These are phyloP conservation scores for Aspergillus calidoustus DNA, from an alignment of 2,329 filamentous ascomycete species.

Conservation along the genomic window DNA sequence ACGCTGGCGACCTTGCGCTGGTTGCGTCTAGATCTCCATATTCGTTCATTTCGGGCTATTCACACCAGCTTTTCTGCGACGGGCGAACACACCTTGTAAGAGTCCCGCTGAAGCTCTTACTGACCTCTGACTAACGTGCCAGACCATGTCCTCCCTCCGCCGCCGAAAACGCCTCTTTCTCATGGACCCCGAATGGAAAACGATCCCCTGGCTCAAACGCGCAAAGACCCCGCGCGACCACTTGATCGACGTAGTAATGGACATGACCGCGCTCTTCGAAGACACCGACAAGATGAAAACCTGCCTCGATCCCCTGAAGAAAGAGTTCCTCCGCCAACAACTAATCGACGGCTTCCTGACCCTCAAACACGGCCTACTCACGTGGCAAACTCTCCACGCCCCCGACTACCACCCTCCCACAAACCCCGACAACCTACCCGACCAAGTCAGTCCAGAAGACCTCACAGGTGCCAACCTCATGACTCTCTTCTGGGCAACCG, in stretches of 20 bases:
- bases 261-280: slow-evolving; percentile 9
- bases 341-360: neutral
- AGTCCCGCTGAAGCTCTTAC: neutral
- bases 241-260: slow-evolving; percentile 10
- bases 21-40: slow-evolving; percentile 5
- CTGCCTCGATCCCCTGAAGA: neutral
- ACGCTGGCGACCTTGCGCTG: slow-evolving; percentile 9
- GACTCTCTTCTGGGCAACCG: slow-evolving; percentile 4
- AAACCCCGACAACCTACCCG: neutral
- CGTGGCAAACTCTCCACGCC: slow-evolving; percentile 4
- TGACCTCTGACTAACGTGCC: neutral
- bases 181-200: slow-evolving; percentile 3
- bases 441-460: neutral
- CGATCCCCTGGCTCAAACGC: slow-evolving; percentile 12
- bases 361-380: slow-evolving; percentile 2
- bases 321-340: neutral
- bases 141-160: slow-evolving; percentile 9
- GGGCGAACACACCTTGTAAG: slow-evolving; percentile 11
- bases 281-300: slow-evolving; percentile 10
- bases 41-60: slow-evolving; percentile 9
- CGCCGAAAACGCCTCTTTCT: slow-evolving; percentile 9
- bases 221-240: slow-evolving; percentile 15
- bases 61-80: slow-evolving; percentile 12
- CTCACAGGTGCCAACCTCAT: slow-evolving; percentile 11
- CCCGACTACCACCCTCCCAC: slow-evolving; percentile 4